Evolutionary conservation across 2,329 filamentous ascomycete species (phyloP).

Genomic region (Thyridium curvatum): DNA sequence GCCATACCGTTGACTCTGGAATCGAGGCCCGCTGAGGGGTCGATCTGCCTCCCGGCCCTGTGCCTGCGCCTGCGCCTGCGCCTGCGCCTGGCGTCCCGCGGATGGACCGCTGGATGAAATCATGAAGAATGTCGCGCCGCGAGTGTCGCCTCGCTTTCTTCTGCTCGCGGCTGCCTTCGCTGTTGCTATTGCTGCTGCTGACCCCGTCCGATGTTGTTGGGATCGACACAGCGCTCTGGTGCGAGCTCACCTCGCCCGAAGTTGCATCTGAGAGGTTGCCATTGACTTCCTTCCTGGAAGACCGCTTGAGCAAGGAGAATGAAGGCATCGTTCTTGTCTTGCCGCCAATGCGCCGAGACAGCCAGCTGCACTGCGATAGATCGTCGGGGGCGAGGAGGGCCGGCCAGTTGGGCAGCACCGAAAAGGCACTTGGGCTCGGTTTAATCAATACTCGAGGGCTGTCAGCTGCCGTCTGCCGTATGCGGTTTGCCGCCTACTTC

Average conservation of each 20-base stretch:
- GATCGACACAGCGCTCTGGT: no score
- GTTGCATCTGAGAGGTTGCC: constrained; percentile 1
- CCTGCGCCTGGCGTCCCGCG: constrained; percentile 3
- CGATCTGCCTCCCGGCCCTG: no score
- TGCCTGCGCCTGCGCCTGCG: no score
- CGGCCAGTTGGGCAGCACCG: not conserved
- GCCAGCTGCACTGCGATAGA: not conserved
- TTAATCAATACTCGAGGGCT: no score
- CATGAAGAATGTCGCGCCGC: constrained; percentile 20
- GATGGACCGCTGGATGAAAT: constrained; percentile 15
- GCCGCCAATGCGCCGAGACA: constrained; percentile 2
- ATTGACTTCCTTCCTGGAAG: constrained; percentile 13
- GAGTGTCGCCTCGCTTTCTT: constrained; percentile 13
- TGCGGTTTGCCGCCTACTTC: no score
- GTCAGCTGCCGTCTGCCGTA: no score
- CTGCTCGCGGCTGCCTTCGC: constrained; percentile 1
- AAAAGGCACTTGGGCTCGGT: not conserved
- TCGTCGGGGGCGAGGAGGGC: not conserved
- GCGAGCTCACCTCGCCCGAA: not conserved
- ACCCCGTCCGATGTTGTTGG: not conserved
- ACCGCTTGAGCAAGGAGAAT: constrained; percentile 21
- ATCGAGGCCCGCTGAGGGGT: no score
- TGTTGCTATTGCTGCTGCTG: constrained; percentile 3
- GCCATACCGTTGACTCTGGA: no score
- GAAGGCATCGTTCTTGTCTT: constrained; percentile 19